Evolutionary conservation across 1,284 basidiomycete species (phyloP).

Genomic region (Gomphus sp.): DNA sequence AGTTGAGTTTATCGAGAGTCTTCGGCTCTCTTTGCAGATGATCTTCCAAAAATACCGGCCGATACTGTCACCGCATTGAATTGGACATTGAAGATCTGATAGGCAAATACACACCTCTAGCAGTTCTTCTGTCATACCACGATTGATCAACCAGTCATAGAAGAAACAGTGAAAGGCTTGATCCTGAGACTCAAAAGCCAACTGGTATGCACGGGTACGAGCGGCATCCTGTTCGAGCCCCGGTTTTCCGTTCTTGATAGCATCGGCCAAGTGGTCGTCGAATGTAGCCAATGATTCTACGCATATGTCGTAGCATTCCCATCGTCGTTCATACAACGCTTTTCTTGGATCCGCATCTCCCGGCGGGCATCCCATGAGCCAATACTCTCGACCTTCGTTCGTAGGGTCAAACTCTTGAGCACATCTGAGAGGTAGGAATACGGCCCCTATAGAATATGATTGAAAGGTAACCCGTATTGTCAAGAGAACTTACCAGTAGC

Average conservation of each 20-base stretch:
- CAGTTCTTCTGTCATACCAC: slow-evolving; percentile 78
- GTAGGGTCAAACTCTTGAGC: slow-evolving; percentile 77
- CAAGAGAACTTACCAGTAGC: slow-evolving; percentile 49
- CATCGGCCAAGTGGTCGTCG: slow-evolving; percentile 48
- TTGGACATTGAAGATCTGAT: background rate
- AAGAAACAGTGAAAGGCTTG: slow-evolving; percentile 91
- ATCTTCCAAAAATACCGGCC: slow-evolving; percentile 77
- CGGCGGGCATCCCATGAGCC: slow-evolving; percentile 54
- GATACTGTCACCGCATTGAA: slow-evolving; percentile 40
- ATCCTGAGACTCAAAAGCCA: slow-evolving; percentile 80
- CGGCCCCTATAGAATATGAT: slow-evolving; percentile 48
- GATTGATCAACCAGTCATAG: slow-evolving; percentile 88
- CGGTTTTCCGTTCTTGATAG: slow-evolving; percentile 18
- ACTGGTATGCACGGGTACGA: slow-evolving; percentile 65
- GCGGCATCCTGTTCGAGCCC: slow-evolving; percentile 55
- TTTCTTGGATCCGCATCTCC: slow-evolving; percentile 47
- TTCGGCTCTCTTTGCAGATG: slow-evolving; percentile 81
- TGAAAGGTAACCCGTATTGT: background rate
- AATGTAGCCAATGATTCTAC: slow-evolving; percentile 76
- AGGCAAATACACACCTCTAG: slow-evolving; percentile 58
- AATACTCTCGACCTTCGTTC: slow-evolving; percentile 70
- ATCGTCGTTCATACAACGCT: slow-evolving; percentile 50
- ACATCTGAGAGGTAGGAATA: slow-evolving; percentile 81
- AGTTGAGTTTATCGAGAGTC: slow-evolving; percentile 75
- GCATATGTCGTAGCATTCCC: slow-evolving; percentile 75